A percentile compares a stretch with the other conserved stretches of the same genome.
phyloP scores from a whole-genome alignment of 2,329 filamentous ascomycete genomes.

The Neofusicoccum cordaticola region DNA sequence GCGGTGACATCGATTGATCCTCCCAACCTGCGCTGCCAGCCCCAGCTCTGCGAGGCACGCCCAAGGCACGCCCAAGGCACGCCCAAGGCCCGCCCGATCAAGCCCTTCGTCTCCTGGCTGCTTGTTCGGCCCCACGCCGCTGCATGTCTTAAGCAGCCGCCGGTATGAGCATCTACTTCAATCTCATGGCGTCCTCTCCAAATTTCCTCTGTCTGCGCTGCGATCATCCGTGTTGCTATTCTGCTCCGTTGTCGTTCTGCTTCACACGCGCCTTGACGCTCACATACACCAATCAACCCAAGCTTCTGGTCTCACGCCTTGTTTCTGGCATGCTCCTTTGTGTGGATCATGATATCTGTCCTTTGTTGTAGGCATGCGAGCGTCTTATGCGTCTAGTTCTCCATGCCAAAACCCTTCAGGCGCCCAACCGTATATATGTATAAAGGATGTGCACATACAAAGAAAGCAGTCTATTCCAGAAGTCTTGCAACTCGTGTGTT shows the following conservation, averaged over 20 bases:
- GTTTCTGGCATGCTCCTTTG: neutral
- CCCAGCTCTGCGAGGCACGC: too few relatives aligned
- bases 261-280: neutral
- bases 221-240: neutral
- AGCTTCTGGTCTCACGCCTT: neutral
- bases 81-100: neutral
- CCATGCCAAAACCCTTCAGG: too few relatives aligned
- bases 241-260: neutral
- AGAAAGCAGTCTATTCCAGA: too few relatives aligned
- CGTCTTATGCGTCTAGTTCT: neutral
- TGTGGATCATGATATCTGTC: neutral
- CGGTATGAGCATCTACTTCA: neutral
- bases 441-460: too few relatives aligned
- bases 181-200: neutral
- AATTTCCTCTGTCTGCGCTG: too few relatives aligned
- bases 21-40: too few relatives aligned
- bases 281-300: neutral
- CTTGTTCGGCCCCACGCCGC: neutral
- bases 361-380: neutral
- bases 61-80: neutral
- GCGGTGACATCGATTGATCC: conserved; percentile 2
- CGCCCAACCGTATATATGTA: too few relatives aligned
- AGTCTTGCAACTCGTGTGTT: too few relatives aligned
- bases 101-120: neutral
- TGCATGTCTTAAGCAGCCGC: neutral